Conservation (phyloP, 306 rosid genomes). For the Quercus agrifolia region DNA sequence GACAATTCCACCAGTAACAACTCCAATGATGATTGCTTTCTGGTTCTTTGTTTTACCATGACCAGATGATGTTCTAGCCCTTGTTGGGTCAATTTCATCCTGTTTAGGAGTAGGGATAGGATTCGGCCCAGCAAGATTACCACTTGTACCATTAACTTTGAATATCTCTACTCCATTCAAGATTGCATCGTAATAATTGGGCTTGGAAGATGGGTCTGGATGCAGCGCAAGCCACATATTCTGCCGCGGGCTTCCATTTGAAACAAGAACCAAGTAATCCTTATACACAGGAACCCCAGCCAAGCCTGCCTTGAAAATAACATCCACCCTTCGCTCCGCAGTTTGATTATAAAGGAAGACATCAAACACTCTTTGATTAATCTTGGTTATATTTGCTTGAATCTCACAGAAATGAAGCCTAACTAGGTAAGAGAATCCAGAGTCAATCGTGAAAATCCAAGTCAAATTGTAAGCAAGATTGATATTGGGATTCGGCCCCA, state of each 20-base stretch:
- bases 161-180: slow-evolving; percentile 86
- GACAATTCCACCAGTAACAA: slow-evolving; percentile 60
- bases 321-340: slow-evolving; percentile 48
- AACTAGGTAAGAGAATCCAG: slow-evolving; percentile 79
- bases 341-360: slow-evolving; percentile 70
- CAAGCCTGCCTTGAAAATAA: slow-evolving; percentile 29
- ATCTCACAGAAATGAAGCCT: slow-evolving; percentile 93
- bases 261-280: slow-evolving; percentile 64
- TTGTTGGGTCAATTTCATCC: slow-evolving; percentile 41
- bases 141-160: slow-evolving; percentile 53
- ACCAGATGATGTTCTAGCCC: slow-evolving; percentile 26
- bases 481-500: slow-evolving; percentile 61
- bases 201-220: slow-evolving; percentile 29
- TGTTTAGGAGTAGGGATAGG: slow-evolving; percentile 37
- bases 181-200: slow-evolving; percentile 49
- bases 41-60: slow-evolving; percentile 45
- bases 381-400: slow-evolving; percentile 36
- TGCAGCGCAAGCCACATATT: slow-evolving; percentile 70
- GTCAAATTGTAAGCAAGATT: slow-evolving; percentile 70
- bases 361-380: slow-evolving; percentile 72
- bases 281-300: slow-evolving; percentile 50
- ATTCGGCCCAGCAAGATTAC: slow-evolving; percentile 75
- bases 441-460: slow-evolving; percentile 72
- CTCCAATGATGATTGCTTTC: slow-evolving; percentile 55
- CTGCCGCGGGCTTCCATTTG: slow-evolving; percentile 55